Evolutionary conservation across 176 grass and related monocot species (phyloP).

Genomic region (sorghum (Sorghum bicolor)): Sorghum_bicolor_NCBIv3 NC_012878.2:53025501-53026000

Average conservation of each 20-base stretch:
- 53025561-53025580: neutral
- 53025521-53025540: neutral
- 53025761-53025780: neutral
- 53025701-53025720: constrained; percentile 28
- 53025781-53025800: neutral
- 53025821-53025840: neutral
- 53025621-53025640: neutral
- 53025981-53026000: neutral
- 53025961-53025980: neutral
- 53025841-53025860: neutral
- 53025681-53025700: neutral
- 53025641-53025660: neutral
- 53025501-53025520: neutral
- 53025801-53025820: neutral
- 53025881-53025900: neutral
- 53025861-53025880: neutral
- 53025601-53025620: neutral
- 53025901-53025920: neutral
- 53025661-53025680: neutral
- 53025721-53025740: neutral
- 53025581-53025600: no score
- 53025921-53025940: no score
- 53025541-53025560: neutral
- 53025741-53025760: neutral
- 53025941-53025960: no score